phyloP scores from a whole-genome alignment of 2,329 filamentous ascomycete genomes.

The Ophiostoma quercus region DNA sequence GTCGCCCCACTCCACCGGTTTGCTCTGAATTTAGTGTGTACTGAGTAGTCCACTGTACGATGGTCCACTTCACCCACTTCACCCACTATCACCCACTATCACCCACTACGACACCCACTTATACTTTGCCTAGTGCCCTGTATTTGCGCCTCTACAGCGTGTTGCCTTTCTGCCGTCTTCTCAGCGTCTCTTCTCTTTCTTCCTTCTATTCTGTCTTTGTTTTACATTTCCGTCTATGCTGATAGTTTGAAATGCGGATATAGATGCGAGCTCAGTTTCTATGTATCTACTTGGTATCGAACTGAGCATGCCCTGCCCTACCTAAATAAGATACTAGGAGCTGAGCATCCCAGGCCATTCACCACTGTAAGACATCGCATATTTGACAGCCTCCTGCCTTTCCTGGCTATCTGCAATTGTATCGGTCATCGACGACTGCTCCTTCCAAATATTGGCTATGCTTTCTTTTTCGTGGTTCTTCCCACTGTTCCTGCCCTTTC shows the following conservation, averaged over 20 bases:
- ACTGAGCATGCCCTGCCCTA: too few species aligned
- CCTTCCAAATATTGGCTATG: background rate
- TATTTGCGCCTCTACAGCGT: background rate
- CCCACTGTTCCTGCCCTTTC: background rate
- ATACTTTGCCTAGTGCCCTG: background rate
- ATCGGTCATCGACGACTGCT: background rate
- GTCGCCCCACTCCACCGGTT: too few species aligned
- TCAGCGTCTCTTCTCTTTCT: background rate
- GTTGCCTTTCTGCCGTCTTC: background rate
- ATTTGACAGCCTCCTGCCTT: background rate
- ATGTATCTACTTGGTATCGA: too few species aligned
- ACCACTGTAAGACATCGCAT: background rate
- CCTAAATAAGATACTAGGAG: too few species aligned
- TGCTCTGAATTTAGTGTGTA: too few species aligned
- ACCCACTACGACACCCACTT: background rate
- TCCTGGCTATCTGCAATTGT: background rate
- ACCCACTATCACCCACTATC: too few species aligned
- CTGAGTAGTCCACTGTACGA: too few species aligned
- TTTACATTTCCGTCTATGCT: background rate
- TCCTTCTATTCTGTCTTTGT: too few species aligned
- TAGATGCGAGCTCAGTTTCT: background rate
- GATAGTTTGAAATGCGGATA: background rate
- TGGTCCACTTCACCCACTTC: too few species aligned
- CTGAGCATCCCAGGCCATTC: too few species aligned
- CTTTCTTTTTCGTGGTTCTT: background rate